Conservation (phyloP, 306 rosid genomes). For the Acacia melanoxylon region DNA sequence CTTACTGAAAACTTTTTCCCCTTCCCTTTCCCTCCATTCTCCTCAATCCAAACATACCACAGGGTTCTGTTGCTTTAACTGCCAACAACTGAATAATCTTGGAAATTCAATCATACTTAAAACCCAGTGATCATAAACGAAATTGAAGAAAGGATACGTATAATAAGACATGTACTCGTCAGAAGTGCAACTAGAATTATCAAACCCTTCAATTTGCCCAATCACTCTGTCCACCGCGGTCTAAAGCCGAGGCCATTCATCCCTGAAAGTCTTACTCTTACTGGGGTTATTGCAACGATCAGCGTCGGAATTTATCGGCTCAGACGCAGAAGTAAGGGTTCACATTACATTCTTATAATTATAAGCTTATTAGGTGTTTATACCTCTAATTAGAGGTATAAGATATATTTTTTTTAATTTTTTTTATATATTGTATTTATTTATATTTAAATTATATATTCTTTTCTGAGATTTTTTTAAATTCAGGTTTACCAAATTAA, state of each 20-base stretch:
- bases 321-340: too few species aligned
- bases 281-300: too few species aligned
- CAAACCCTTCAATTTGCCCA: conserved; percentile 51
- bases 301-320: too few species aligned
- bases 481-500: too few species aligned
- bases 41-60: not conserved
- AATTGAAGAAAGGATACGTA: conserved; percentile 38
- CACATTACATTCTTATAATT: too few species aligned
- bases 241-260: conserved; percentile 64
- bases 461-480: too few species aligned
- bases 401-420: too few species aligned
- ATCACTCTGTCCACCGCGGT: conserved; percentile 56
- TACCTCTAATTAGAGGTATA: too few species aligned
- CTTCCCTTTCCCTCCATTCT: not conserved
- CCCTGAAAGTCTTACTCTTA: not conserved
- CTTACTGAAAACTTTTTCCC: not conserved
- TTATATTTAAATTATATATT: too few species aligned
- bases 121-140: not conserved
- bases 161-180: conserved; percentile 60
- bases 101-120: not conserved
- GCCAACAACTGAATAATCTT: not conserved
- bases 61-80: not conserved
- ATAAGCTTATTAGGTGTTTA: too few species aligned
- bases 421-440: too few species aligned
- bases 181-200: conserved; percentile 50